Conservation (phyloP, 2,329 filamentous ascomycete genomes). For the Hypomyces perniciosus region DNA sequence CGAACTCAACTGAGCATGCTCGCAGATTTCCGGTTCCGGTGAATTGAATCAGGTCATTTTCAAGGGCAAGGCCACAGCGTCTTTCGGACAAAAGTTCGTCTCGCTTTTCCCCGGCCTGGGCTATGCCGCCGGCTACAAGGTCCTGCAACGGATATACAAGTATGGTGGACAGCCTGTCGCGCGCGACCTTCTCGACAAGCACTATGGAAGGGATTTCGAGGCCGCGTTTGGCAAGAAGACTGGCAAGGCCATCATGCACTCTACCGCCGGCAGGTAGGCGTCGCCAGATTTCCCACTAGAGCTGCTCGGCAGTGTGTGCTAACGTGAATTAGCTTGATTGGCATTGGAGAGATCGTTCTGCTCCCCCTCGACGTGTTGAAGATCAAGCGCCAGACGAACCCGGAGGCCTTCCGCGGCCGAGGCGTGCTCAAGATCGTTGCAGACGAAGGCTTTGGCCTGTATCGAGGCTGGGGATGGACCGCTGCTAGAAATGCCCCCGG, state of each 20-base stretch:
- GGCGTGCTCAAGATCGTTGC: constrained; percentile 83
- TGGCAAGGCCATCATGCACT: constrained; percentile 97
- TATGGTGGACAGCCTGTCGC: constrained; percentile 96
- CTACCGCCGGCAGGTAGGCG: constrained; percentile 76
- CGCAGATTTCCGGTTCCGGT: constrained; percentile 31
- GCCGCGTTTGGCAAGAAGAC: constrained; percentile 89
- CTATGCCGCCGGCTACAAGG: constrained; percentile 96
- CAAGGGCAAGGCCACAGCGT: constrained; percentile 73
- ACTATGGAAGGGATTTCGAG: constrained; percentile 83
- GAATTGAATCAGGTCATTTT: constrained; percentile 91
- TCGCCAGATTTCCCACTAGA: neutral
- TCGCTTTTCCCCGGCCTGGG: constrained; percentile 95
- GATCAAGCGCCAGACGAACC: constrained; percentile 99
- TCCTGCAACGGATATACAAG: constrained; percentile 96
- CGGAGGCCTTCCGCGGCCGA: constrained; percentile 91
- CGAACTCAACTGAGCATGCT: constrained; percentile 15
- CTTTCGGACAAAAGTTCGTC: constrained; percentile 72
- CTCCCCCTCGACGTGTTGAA: constrained; percentile 95
- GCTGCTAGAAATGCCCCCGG: constrained; percentile 94
- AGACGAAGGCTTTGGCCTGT: constrained; percentile 92
- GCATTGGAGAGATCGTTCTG: constrained; percentile 94
- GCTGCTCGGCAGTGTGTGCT: neutral
- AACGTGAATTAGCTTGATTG: constrained; percentile 62
- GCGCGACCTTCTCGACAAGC: constrained; percentile 74
- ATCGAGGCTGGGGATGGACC: constrained; percentile 96